Conservation (phyloP, 1,139 yeast genomes). For the Trichomonascaceae sp. region DNA sequence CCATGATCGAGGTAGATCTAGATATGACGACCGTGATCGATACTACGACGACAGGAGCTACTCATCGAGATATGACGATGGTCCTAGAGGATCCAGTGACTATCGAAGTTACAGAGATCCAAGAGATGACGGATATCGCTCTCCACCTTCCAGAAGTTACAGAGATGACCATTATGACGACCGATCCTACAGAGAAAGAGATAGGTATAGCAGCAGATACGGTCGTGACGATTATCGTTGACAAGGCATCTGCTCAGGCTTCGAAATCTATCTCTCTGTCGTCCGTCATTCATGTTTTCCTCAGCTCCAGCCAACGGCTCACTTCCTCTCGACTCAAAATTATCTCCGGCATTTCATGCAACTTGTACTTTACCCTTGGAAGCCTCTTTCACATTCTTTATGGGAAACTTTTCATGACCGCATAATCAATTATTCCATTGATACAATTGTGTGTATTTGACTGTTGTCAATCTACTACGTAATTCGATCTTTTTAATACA, state of each 20-base stretch:
- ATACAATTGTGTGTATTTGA: not conserved
- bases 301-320: not conserved
- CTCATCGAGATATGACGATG: slow-evolving; percentile 20
- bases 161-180: slow-evolving; percentile 20
- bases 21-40: slow-evolving; percentile 27
- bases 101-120: slow-evolving; percentile 13
- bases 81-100: slow-evolving; percentile 19
- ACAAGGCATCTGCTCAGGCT: not conserved
- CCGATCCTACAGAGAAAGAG: slow-evolving; percentile 12
- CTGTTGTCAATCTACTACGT: not conserved
- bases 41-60: slow-evolving; percentile 25
- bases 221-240: slow-evolving; percentile 11
- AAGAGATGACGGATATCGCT: slow-evolving; percentile 1
- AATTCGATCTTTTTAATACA: not conserved
- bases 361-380: not conserved
- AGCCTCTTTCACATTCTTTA: not conserved
- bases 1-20: slow-evolving; percentile 11
- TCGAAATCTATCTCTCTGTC: not conserved
- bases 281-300: not conserved
- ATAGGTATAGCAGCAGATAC: not conserved
- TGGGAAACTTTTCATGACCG: not conserved
- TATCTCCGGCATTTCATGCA: not conserved
- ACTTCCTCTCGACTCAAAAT: not conserved
- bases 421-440: not conserved
- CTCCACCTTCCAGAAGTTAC: slow-evolving; percentile 19